Conservation (phyloP, 2,329 filamentous ascomycete species). For the Diaporthe sp. region DNA sequence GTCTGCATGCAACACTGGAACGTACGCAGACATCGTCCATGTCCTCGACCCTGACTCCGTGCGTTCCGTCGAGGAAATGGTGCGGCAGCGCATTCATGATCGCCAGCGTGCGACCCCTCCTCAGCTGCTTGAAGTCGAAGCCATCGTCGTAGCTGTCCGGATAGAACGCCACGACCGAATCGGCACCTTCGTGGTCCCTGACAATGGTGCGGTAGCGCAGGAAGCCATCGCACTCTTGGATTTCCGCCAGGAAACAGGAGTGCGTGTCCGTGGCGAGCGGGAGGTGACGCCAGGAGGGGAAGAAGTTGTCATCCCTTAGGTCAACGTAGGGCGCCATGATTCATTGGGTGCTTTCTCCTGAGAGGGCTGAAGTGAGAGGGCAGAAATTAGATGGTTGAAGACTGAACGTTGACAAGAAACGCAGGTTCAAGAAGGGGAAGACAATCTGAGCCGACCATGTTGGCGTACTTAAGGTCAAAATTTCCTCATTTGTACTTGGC, state of each 20-base stretch:
- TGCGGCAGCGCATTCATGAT: constrained; percentile 44
- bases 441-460: not conserved
- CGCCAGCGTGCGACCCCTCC: constrained; percentile 45
- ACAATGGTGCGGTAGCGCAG: constrained; percentile 43
- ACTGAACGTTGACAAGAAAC: not conserved
- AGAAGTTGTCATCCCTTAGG: not conserved
- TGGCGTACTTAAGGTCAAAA: not conserved
- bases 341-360: not conserved
- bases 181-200: constrained; percentile 38
- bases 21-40: constrained; percentile 23
- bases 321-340: not conserved
- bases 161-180: constrained; percentile 44
- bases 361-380: not conserved
- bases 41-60: constrained; percentile 28
- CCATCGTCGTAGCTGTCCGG: constrained; percentile 38
- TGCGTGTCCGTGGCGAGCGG: not conserved
- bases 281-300: not conserved
- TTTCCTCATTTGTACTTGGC: not conserved
- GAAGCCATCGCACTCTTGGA: constrained; percentile 35
- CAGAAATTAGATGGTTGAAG: not conserved
- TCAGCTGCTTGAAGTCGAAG: constrained; percentile 42
- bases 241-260: constrained; percentile 62
- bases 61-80: constrained; percentile 35
- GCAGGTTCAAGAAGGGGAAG: not conserved
- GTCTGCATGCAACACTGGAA: not conserved